Base-by-base conservation (phyloP, 1,284 basidiomycete species). In the Ustilago vetiveriae region DNA sequence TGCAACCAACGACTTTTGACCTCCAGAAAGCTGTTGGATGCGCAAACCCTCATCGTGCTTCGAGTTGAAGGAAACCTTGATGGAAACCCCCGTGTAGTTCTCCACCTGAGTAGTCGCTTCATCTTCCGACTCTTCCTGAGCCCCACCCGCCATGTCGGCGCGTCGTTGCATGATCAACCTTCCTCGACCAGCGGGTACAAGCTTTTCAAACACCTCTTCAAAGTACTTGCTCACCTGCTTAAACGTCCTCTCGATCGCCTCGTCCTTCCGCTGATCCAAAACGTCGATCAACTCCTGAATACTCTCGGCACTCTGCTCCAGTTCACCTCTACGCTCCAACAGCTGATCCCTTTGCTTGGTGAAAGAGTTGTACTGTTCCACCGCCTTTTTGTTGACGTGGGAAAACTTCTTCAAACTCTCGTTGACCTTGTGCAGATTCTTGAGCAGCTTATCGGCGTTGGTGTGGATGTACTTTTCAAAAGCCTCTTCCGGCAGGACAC, bases 301-400 rank as follows among this genome's bases (percentile, higher is more conserved):
- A 37, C 92, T 94, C 42, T 87, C 81, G 0, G 92, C 92, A 2
- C 92, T 94, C 72, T 88, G 89, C 69, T 96, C 93, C 24, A 98
- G 86, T 82, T 98, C 96, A 69, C 91, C 89, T 17, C 92, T 88
- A 6, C 96, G 89, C 71, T 90, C 86, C 29, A 92, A 83, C 7
- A 98, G 87, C 72, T 94, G 90, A 80, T 98, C 94, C 3, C 94
- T 89, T 83, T 98, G 94, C 81, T 95, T 96, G 10, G 94, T 97
- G 82, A 98, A 98, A 81, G 92, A 94, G 83, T 88, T 92, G 85
- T 96, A 98, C 83, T 98, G 94, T 83, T 99, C 96, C 79, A 97
- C 95, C 1, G 95, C 96, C 83, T 98, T 98, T 85, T 98, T 98
- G 86, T 99, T 99, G 71, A 98, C 95, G 80, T 98, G 94, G 0